Base-by-base conservation (phyloP, 1,284 basidiomycete species). In the Cerrena zonata region DNA sequence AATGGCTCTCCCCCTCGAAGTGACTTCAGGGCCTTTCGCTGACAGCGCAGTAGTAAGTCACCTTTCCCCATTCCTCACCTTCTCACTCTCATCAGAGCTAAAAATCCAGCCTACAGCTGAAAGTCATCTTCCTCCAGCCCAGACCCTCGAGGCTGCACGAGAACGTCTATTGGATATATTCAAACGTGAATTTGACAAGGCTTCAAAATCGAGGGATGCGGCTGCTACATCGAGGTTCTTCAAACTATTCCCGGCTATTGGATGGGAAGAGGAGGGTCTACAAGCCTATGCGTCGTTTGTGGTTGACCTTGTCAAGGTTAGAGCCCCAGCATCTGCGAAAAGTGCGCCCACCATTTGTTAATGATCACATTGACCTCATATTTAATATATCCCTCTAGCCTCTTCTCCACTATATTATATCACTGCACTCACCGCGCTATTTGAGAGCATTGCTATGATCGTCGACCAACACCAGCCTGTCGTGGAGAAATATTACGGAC, bases 401-500 rank as follows among this genome's bases (percentile, higher is more conserved):
- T 92, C 91, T 11, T 94, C 91, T 0, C 87, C 93, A 0, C 70
- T 92, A 21, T 94, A 94, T 69, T 95, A 92, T 65, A 83, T 94
- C 54, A 84, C 89, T 2, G 78, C 84, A 3, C 71, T 97, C 47
- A 97, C 94, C 0, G 85, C 88, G 1, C 77, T 99, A 0, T 94
- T 98, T 58, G 96, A 99, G 70, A 89, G 89, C 49, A 87, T 99
- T 40, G 96, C 95, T 1, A 83, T 91, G 72, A 93, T 99, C 54
- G 86, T 99, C 38, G 94, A 95, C 61, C 94, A 97, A 64, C 96
- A 99, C 65, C 94, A 96, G 62, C 91, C 94, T 1, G 84, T 99
- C 1, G 95, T 99, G 0, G 94, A 98, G 66, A 95, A 95, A 68
- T 96, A 99, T 67, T 99, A 99, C 61, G 96, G 94, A 0, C 61